Evolutionary conservation across 129 eudicot genomes (phyloP).

Genomic region (Lactuca sativa): DNA sequence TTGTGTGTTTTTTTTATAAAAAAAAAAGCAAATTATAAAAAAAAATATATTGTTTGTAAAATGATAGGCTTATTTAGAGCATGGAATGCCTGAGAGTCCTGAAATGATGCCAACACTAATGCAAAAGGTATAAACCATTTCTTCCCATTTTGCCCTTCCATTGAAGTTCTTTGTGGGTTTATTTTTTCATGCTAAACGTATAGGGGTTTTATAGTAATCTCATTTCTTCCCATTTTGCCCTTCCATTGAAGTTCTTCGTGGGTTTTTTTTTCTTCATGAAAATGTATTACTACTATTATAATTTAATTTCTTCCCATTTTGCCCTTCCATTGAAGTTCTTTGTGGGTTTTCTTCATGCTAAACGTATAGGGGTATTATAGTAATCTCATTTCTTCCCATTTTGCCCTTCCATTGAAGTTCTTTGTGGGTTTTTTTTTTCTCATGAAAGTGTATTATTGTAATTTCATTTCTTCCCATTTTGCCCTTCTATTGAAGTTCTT

Average conservation of each 20-base stretch:
- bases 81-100: conserved; percentile 73
- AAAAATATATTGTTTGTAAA: neutral
- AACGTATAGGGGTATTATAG: too few relatives aligned
- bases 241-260: too few relatives aligned
- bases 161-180: neutral
- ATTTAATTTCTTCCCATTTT: too few relatives aligned
- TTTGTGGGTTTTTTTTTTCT: neutral
- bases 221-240: too few relatives aligned
- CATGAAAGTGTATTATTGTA: neutral
- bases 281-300: neutral
- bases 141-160: conserved; percentile 1
- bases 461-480: neutral
- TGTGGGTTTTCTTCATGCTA: neutral
- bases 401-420: too few relatives aligned
- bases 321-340: too few relatives aligned
- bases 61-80: conserved; percentile 81
- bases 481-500: neutral
- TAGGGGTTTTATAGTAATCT: neutral
- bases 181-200: neutral
- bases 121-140: conserved; percentile 64
- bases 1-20: neutral
- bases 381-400: too few relatives aligned
- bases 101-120: conserved; percentile 61
- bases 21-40: neutral
- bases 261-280: neutral